A percentile compares a stretch with the other conserved stretches of the same genome.
Evolutionary conservation across 2,329 filamentous ascomycete genomes (phyloP).

Genomic region (Botrytis elliptica): DNA sequence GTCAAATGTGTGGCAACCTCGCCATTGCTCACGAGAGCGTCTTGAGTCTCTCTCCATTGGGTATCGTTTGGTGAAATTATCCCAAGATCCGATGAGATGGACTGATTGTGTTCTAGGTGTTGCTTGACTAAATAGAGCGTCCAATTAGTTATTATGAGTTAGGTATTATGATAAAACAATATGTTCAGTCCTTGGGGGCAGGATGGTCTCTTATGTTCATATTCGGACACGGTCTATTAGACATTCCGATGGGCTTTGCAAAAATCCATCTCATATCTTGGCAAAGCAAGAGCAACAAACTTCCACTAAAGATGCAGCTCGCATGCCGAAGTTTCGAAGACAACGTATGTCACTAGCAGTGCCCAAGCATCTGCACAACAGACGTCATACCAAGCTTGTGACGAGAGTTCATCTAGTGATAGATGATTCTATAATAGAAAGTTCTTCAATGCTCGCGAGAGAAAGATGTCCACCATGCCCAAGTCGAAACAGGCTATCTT

Average conservation of each 20-base stretch:
- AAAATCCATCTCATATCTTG: not conserved
- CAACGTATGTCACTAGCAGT: not conserved
- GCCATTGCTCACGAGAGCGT: constrained; percentile 75
- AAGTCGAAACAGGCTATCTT: not conserved
- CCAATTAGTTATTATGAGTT: constrained; percentile 14
- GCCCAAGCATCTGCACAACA: not conserved
- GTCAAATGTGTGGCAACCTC: constrained; percentile 81
- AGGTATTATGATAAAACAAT: not conserved
- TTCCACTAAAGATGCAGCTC: not conserved
- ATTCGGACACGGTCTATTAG: not conserved
- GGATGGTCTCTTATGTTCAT: constrained; percentile 8
- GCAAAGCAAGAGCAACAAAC: not conserved
- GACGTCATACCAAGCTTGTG: not conserved
- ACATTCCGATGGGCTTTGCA: not conserved
- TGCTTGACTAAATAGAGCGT: constrained; percentile 50
- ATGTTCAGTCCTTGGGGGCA: not conserved
- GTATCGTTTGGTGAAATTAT: constrained; percentile 82
- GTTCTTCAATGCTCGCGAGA: not conserved
- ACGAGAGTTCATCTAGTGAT: not conserved
- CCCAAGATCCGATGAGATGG: constrained; percentile 87
- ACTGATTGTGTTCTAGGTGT: constrained; percentile 65
- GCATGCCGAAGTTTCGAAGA: not conserved
- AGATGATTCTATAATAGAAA: not conserved
- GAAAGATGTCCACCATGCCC: not conserved
- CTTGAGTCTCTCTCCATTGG: constrained; percentile 76